Evolutionary conservation across 2,329 filamentous ascomycete genomes (phyloP), one percentile per base, ranked within the genome.

Genomic region (Cladophialophora bantiana): DNA sequence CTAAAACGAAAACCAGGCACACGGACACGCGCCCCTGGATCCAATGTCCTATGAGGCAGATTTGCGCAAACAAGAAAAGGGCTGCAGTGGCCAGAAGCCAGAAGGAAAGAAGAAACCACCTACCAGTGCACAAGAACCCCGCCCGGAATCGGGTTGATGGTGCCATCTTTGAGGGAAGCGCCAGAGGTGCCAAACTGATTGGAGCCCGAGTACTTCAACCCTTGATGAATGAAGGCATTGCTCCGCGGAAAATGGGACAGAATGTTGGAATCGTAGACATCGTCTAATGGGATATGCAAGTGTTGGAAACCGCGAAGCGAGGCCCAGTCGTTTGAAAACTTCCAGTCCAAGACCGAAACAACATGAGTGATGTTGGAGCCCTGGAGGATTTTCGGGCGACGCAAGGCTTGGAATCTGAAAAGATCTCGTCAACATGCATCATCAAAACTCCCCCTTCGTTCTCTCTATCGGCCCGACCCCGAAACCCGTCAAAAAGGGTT

Each of bases 181-280:
- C 58, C 61, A 58, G 34, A 20, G 26, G 26, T 55, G 2, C 36
- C 32, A 7, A 59, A 40, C 32, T 53, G 32, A 52, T 48, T 53
- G 42, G 62, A 31, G 2, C 45, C 34, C 61, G 66, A 68, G 56
- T 72, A 53, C 34, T 86, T 82, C 59, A 98, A 82, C 1, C 88
- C 94, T 50, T 88, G 82, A 73, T 94, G 88, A 73, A 98, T 97
- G 79, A 97, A 99, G 56, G 84, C 85, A 73, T 95, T 91, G 64
- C 90, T 90, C 60, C 83, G 83, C 6, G 93, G 88, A 68, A 98
- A 90, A 78, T 96, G 89, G 69, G 91, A 86, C 18, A 98, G 81
- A 59, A 98, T 80, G 78, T 99, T 92, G 73, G 94, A 90, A 75
- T 97, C 93, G 20, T 94, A 92, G 59, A 94, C 87, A 81, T 99